Base-by-base conservation (phyloP, 352 stramenopile genomes). In the Elongisporangium anandrum region DNA sequence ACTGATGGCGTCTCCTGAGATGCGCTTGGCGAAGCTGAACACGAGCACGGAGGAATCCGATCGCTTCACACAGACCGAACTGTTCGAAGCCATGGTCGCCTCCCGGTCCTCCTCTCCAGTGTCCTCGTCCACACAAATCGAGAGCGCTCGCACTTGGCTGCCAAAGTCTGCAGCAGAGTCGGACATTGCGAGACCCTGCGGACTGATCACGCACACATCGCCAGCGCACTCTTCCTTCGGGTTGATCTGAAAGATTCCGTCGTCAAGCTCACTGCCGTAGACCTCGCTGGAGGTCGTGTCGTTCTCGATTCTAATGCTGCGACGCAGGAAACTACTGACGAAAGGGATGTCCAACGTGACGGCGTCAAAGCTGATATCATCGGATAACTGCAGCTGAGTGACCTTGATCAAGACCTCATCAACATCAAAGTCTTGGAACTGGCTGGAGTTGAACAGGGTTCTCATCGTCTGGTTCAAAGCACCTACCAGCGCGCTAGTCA, bases 1-100 rank as follows among this genome's bases (percentile, higher is more conserved):
- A 16, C 63, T 67, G 20, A 83, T 82, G 21, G 64, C 66, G 21
- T 79, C 73, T 12, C 76, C 76, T 3, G 70, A 47, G 21, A 85
- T 73, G 5, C 73, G 72, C 55, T 79, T 83, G 0, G 76, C 73
- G 64, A 86, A 81, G 61, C 73, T 86, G n/a, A 84, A 56, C 1
- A 83, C 72, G n/a, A 86, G 59, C 59, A 78, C 63, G 16, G 76
- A 81, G 22, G 34, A 61, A 15, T 62, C 65, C 4, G 76, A 81
- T 2, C 52, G 64, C 19, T 54, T 34, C 2, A 61, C 49, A 51
- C 76, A 86, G 5, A 52, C 57, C 9, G 15, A 64, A 0, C 56
- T 54, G 16, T 69, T 45, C 17, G 54, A 63, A 13, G 72, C 67
- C 63, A 82, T 59, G 1, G 69, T 84, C 2, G 66, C 60, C 19